Evolutionary conservation across 1,284 basidiomycete genomes (phyloP).

Genomic region (Chondrostereum purpureum): DNA sequence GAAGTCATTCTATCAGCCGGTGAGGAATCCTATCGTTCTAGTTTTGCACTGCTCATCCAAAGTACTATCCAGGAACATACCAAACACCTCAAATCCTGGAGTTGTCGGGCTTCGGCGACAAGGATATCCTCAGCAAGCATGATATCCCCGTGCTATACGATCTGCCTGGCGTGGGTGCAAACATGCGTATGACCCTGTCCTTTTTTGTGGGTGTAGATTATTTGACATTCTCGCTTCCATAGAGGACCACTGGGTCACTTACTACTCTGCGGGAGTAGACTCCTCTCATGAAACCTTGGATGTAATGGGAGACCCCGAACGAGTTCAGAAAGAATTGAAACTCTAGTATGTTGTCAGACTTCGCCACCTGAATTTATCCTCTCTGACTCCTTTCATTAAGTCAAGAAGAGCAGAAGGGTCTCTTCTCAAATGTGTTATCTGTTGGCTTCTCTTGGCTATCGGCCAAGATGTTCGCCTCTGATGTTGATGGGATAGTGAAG

Average conservation of each 20-base stretch:
- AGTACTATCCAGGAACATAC: neutral
- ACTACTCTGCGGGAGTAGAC: neutral
- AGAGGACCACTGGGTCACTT: neutral
- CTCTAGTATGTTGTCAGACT: neutral
- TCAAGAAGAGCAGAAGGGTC: neutral
- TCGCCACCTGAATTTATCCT: neutral
- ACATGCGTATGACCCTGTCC: neutral
- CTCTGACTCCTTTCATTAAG: neutral
- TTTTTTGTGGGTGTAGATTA: neutral
- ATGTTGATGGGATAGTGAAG: neutral
- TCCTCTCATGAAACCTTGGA: slow-evolving; percentile 1
- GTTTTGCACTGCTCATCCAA: neutral
- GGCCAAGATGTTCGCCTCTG: neutral
- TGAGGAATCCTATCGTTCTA: neutral
- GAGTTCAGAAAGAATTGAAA: neutral
- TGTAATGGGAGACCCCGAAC: neutral
- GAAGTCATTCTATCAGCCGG: neutral
- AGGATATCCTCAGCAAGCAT: neutral
- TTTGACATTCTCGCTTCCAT: neutral
- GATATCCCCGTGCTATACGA: neutral
- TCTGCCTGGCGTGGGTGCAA: neutral
- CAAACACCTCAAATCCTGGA: neutral
- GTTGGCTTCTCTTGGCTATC: neutral
- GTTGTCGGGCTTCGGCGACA: neutral
- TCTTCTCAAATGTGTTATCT: neutral